Evolutionary conservation across 2,329 filamentous ascomycete genomes (phyloP), one percentile per base, ranked within the genome.

Genomic region (Coniella vitis): DNA sequence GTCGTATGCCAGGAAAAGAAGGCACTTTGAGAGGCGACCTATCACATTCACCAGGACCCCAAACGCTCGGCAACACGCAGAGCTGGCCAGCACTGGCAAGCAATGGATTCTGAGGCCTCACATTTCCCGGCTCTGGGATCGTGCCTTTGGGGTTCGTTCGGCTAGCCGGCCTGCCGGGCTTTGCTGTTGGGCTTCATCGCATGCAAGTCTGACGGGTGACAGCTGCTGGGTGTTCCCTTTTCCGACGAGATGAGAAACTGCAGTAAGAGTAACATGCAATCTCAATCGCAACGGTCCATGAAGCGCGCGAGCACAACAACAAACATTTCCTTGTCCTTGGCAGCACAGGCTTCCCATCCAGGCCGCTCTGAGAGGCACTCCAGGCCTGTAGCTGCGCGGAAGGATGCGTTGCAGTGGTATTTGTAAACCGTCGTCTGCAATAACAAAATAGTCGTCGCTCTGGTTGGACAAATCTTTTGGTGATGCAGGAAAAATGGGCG

Each of bases 181-280:
- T n/a, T 17, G 37, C 36, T n/a, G 25, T 10, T 29, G 25, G 10
- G 22, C 48, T 32, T 48, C 17, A 35, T 38, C 22, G 19, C 31
- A 53, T 53, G 51, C 48, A 53, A 29, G 48, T 47, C 51, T 53
- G 48, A 45, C 44, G 51, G 44, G 42, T 52, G 50, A 52, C 50
- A 52, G 43, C 37, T 46, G 32, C 38, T 40, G 22, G 14, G 21
- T 13, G 17, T 4, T 10, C 42, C 20, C 21, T 46, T 45, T 17
- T 38, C 42, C n/a, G 45, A 38, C 43, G 34, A 42, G 40, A 50
- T 50, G 48, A 44, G 50, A 41, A 10, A 29, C 25, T 5, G 48
- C 40, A 51, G 48, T 43, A 50, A 51, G 41, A n/a, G n/a, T n/a
- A n/a, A 47, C 51, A 53, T 29, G 49, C n/a, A 35, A 44, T 47